Base-by-base conservation (phyloP, 2,329 filamentous ascomycete genomes). In the Fusarium liriodendri region DNA sequence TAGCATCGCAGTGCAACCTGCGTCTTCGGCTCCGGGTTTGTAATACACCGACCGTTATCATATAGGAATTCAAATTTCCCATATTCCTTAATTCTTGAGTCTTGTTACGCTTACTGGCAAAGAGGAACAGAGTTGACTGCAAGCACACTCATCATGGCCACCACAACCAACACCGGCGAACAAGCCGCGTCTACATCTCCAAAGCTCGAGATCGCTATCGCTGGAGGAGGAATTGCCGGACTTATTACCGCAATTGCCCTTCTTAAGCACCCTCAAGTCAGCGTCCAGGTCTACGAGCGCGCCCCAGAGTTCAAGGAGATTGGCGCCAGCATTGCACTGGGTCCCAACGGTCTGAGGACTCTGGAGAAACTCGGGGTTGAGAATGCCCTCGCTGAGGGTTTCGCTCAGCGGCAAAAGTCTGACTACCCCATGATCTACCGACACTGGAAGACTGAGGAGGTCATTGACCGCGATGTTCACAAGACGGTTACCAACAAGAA, bases 341-440 rank as follows among this genome's bases (percentile, higher is more conserved):
- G 87, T 3, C 86, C 87, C 1, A 89, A 89, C 76, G 87, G 87
- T 0, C 83, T 89, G 79, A 84, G 85, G 40, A 87, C 87, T 0
- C 77, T 89, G 52, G 85, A 88, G 50, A 84, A 84, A 25, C 83
- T 88, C 0, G 87, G 87, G 6, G 85, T 88, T 16, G 64, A 84
- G 40, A 84, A 85, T 67, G 86, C 86, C 1, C 79, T 88, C 9
- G 77, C 79, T 2, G 82, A 84, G 11, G 79, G 80, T 27, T 73
- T 86, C 7, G 83, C 82, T 0, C 85, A 83, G 58, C 82, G 85
- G 62, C 77, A 86, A 75, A 78, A 82, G 73, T 83, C 83, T 9
- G 82, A 81, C 1, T 80, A 79, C 27, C 85, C 85, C 0, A 86
- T 87, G 81, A 84, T 87, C 20, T 87, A 85, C 66, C 67, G 71